Evolutionary conservation across 2,329 filamentous ascomycete species (phyloP).

Genomic region (Phaeosphaeria sp.): DNA sequence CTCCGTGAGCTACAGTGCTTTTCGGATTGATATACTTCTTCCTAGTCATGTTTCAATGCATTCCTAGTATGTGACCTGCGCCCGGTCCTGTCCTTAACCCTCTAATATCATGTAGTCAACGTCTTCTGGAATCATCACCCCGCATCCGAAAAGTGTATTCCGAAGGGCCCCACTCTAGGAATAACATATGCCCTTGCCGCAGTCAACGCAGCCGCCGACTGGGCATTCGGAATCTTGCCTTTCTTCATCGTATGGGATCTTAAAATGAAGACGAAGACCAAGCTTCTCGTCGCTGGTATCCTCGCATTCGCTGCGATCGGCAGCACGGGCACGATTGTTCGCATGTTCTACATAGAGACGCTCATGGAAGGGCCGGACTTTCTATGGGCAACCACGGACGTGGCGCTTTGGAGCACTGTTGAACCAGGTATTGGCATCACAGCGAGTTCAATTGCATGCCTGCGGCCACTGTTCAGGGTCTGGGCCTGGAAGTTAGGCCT

Average conservation of each 20-base stretch:
- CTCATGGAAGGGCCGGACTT: slow-evolving; percentile 52
- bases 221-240: slow-evolving; percentile 42
- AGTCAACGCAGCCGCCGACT: slow-evolving; percentile 41
- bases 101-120: slow-evolving; percentile 35
- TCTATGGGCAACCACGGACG: slow-evolving; percentile 51
- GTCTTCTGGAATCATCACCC: slow-evolving; percentile 59
- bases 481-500: slow-evolving; percentile 30
- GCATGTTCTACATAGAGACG: slow-evolving; percentile 53
- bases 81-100: too few relatives aligned
- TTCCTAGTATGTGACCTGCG: slow-evolving; percentile 44
- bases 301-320: slow-evolving; percentile 59
- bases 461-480: slow-evolving; percentile 56
- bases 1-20: too few relatives aligned
- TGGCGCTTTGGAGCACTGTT: slow-evolving; percentile 49
- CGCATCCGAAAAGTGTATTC: slow-evolving; percentile 51
- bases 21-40: slow-evolving; percentile 60
- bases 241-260: slow-evolving; percentile 63
- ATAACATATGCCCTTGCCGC: slow-evolving; percentile 54
- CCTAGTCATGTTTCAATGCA: slow-evolving; percentile 61
- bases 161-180: slow-evolving; percentile 56
- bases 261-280: slow-evolving; percentile 62
- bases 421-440: slow-evolving; percentile 50
- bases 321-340: slow-evolving; percentile 58
- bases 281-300: slow-evolving; percentile 60
- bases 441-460: slow-evolving; percentile 57